These are phyloP conservation scores for Mrakia hoshinonis DNA, from an alignment of 768 basidiomycete species.

Conservation along the genomic window DNA sequence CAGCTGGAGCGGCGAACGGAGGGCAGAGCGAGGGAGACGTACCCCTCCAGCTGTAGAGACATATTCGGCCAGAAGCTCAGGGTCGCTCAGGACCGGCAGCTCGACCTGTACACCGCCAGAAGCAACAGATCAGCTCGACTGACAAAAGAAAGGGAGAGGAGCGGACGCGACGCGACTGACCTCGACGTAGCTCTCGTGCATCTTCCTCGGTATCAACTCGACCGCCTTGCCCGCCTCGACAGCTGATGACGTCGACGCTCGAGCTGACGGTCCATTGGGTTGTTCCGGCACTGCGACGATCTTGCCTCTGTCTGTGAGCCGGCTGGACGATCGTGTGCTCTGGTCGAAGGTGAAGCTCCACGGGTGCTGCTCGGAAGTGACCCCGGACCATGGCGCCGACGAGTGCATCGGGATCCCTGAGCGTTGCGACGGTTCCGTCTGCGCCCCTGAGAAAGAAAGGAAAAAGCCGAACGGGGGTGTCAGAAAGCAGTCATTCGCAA, in stretches of 20 bases:
- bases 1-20: neutral
- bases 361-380: neutral
- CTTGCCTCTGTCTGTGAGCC: neutral
- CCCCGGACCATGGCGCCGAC: slow-evolving; percentile 17
- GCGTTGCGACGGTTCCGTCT: neutral
- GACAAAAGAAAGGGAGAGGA: too few species aligned
- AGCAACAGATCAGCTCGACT: neutral
- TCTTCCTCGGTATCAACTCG: neutral
- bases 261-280: neutral
- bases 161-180: neutral
- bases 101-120: neutral
- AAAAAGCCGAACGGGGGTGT: neutral
- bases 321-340: neutral
- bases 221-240: neutral
- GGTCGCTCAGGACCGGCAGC: slow-evolving; percentile 13
- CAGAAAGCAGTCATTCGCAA: neutral
- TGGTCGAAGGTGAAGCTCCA: slow-evolving; percentile 25
- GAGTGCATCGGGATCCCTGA: slow-evolving; percentile 21
- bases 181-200: slow-evolving; percentile 24
- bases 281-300: neutral
- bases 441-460: neutral
- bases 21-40: neutral
- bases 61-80: slow-evolving; percentile 12
- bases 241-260: neutral
- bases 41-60: slow-evolving; percentile 24